Evolutionary conservation across 140 eudicot species (phyloP), one percentile per base, ranked within the genome.

Genomic region (Senecio squalidus): DNA sequence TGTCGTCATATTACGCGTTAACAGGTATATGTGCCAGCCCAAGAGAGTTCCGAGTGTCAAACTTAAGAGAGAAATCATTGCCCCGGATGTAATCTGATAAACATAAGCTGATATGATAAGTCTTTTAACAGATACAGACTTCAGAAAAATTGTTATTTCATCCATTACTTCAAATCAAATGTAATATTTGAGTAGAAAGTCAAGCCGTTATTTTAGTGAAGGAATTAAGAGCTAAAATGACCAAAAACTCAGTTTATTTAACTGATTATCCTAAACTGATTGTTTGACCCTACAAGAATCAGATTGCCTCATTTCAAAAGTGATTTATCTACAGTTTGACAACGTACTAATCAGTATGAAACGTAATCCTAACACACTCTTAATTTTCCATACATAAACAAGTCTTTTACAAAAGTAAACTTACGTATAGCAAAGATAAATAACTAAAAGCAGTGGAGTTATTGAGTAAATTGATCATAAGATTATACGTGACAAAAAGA

Each of bases 1-100:
- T 16, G 97, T 84, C 5, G 97, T 89, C 97, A 77, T 72, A 59
- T 89, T 85, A 34, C 63, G 97, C 3, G 69, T 45, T 47, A 79
- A 58, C 46, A 89, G 81, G 67, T 79, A 85, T 4, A 89, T 45
- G 65, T 85, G 84, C 95, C 95, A 89, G 44, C 83, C 72, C 64
- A 85, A 67, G 51, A 89, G 82, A 51, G 78, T 79, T 64, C 82
- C 85, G n/a, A 85, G 74, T 21, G 80, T 78, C 62, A 82, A 55
- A 74, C 79, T 67, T 75, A 89, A 70, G 29, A 78, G 76, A 44
- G 73, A 47, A 39, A 72, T 70, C 82, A 70, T 25, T 2, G 51
- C 45, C 30, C 84, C 95, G 0, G 79, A 74, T 34, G 74, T 69
- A 56, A 85, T 60, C 97, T 89, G 84, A 53, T 8, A 62, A 33